A percentile compares a stretch with the other conserved stretches of the same genome.
Conservation (phyloP, 2,329 filamentous ascomycete genomes). For the Rachicladosporium sp. region DNA sequence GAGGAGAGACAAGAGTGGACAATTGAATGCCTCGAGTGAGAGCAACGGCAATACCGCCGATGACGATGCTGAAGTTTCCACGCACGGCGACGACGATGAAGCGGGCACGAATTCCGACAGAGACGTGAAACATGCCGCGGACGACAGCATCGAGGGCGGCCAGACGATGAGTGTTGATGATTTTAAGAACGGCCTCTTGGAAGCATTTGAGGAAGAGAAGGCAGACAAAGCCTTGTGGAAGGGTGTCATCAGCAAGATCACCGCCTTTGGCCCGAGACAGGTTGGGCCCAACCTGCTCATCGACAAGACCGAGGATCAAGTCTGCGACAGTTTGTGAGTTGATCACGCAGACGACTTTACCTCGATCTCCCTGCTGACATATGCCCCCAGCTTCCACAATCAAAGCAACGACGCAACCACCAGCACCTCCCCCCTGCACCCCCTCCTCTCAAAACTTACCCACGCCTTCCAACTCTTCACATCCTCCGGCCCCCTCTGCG, state of each 20-base stretch:
- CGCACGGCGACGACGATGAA: constrained; percentile 27
- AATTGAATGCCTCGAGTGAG: no score
- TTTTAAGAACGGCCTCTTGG: constrained; percentile 60
- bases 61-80: constrained; percentile 29
- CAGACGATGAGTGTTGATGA: constrained; percentile 59
- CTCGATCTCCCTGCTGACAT: constrained; percentile 16
- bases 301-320: constrained; percentile 61
- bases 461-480: constrained; percentile 93
- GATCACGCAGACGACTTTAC: constrained; percentile 3
- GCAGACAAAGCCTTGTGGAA: constrained; percentile 66
- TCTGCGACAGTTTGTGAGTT: constrained; percentile 60
- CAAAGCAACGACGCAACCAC: constrained; percentile 8
- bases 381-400: constrained; percentile 15
- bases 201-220: constrained; percentile 58
- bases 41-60: constrained; percentile 21
- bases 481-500: constrained; percentile 76
- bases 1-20: constrained; percentile 7
- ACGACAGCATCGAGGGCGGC: constrained; percentile 38
- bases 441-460: constrained; percentile 49
- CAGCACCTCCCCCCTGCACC: constrained; percentile 4
- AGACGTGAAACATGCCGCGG: constrained; percentile 26
- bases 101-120: constrained; percentile 12
- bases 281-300: constrained; percentile 82
- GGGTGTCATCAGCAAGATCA: constrained; percentile 63
- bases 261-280: constrained; percentile 78